Evolutionary conservation across 371 early-diverging fungal species (phyloP).

Genomic region (Capillidium heterosporum): DNA sequence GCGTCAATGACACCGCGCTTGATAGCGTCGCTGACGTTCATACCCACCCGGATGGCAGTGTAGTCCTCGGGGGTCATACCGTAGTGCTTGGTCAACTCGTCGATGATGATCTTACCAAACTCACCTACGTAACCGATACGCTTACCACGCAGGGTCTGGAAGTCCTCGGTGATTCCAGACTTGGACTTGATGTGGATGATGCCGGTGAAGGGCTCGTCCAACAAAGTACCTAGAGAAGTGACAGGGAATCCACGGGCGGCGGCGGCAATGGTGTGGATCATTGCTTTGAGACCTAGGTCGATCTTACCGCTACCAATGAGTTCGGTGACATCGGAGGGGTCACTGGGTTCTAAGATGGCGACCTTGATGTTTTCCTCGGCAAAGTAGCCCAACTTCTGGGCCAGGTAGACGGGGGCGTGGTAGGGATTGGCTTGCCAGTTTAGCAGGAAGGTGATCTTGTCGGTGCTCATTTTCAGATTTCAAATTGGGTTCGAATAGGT

Average conservation of each 20-base stretch:
- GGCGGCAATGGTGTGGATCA: constrained; percentile 53
- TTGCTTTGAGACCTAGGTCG: constrained; percentile 44
- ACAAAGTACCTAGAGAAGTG: constrained; percentile 39
- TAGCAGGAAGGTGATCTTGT: constrained; percentile 30
- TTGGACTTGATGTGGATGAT: constrained; percentile 30
- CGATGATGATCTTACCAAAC: constrained; percentile 45
- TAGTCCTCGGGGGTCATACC: constrained; percentile 39
- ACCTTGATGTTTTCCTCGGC: constrained; percentile 35
- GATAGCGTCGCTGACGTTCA: constrained; percentile 41
- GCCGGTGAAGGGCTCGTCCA: constrained; percentile 48
- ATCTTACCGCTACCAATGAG: constrained; percentile 41
- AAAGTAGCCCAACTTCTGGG: constrained; percentile 37
- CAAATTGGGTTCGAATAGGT: too few relatives aligned
- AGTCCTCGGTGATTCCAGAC: constrained; percentile 32
- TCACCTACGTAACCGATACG: constrained; percentile 44
- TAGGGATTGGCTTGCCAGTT: constrained; percentile 45
- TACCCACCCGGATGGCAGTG: constrained; percentile 41
- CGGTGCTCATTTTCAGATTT: constrained; percentile 17
- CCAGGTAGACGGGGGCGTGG: constrained; percentile 42
- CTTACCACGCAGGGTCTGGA: constrained; percentile 29
- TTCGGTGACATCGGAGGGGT: constrained; percentile 44
- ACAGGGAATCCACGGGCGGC: constrained; percentile 42
- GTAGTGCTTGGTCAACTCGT: constrained; percentile 33
- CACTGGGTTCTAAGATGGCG: constrained; percentile 40
- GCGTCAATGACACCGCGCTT: constrained; percentile 38